Percentiles rank a stretch among this genome's conserved stretches.
Evolutionary conservation across 163 green algal species (phyloP).

Genomic region (Chloroidium sp.): DNA sequence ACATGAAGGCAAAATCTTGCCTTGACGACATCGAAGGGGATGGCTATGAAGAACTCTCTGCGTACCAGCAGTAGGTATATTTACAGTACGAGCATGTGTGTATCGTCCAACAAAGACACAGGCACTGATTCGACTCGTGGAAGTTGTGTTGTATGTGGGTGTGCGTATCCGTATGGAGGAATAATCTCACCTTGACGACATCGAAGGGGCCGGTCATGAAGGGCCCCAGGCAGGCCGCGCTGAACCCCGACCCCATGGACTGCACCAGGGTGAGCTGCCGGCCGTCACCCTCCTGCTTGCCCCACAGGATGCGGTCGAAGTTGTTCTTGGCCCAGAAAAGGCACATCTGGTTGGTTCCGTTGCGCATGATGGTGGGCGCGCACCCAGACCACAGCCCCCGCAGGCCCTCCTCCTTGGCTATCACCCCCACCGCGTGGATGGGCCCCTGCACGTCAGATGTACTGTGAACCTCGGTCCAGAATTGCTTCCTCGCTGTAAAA

Average conservation of each 20-base stretch:
- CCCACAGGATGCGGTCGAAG: slow-evolving; percentile 71
- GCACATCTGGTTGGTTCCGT: slow-evolving; percentile 91
- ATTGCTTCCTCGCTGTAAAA: too few species aligned
- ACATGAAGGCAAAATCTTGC: background rate
- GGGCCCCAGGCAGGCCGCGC: slow-evolving; percentile 69
- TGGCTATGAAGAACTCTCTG: slow-evolving; percentile 58
- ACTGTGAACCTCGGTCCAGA: too few species aligned
- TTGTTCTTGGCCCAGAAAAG: slow-evolving; percentile 89
- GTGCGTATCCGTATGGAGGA: background rate
- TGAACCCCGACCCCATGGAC: slow-evolving; percentile 79
- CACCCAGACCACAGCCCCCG: slow-evolving; percentile 75
- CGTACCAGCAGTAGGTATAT: too few species aligned
- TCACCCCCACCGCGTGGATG: slow-evolving; percentile 70
- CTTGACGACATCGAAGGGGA: slow-evolving; percentile 92
- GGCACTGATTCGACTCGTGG: too few species aligned
- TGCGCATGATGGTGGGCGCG: slow-evolving; percentile 75
- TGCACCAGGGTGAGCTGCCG: slow-evolving; percentile 64
- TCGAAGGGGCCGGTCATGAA: slow-evolving; percentile 83
- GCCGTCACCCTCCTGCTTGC: slow-evolving; percentile 86
- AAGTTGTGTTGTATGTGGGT: too few species aligned
- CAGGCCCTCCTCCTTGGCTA: slow-evolving; percentile 76
- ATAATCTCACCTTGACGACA: slow-evolving; percentile 65
- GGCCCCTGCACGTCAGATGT: slow-evolving; percentile 42
- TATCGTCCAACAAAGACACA: too few species aligned
- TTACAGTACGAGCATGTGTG: too few species aligned